phyloP scores from a whole-genome alignment of 1,284 basidiomycete genomes.

The Cutaneotrichosporon cavernicola region DNA sequence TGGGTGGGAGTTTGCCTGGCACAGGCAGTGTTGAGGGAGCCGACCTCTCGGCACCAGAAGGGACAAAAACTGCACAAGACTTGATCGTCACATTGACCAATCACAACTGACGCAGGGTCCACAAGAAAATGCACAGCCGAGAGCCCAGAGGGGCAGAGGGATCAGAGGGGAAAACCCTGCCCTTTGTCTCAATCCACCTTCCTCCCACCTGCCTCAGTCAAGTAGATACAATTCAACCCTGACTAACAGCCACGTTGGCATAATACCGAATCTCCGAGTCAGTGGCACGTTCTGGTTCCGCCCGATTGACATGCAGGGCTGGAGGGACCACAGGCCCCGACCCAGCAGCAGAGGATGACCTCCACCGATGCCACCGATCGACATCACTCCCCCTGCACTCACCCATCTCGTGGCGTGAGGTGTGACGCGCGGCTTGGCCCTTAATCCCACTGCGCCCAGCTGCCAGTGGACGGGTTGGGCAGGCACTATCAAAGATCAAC shows the following conservation, averaged over 20 bases:
- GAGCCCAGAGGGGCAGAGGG: too few relatives aligned
- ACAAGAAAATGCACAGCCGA: too few relatives aligned
- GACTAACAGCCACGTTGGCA: background rate
- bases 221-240: background rate
- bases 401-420: too few relatives aligned
- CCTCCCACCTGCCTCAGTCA: background rate
- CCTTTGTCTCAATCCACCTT: background rate
- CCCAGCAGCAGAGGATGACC: background rate
- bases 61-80: constrained; percentile 3
- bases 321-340: background rate
- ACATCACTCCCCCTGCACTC: too few relatives aligned
- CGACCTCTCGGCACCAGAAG: constrained; percentile 4
- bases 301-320: background rate
- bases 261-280: background rate
- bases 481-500: constrained; percentile 9
- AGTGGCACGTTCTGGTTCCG: background rate
- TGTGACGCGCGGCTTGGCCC: too few relatives aligned
- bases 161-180: background rate
- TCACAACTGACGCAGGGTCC: background rate
- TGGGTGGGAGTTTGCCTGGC: constrained; percentile 8
- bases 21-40: constrained; percentile 7
- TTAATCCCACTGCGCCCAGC: too few relatives aligned
- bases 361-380: background rate
- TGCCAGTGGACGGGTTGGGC: background rate
- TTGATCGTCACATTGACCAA: background rate